Conservation (phyloP, 805 yeast species). For the Cyberlindnera maclurae region DNA sequence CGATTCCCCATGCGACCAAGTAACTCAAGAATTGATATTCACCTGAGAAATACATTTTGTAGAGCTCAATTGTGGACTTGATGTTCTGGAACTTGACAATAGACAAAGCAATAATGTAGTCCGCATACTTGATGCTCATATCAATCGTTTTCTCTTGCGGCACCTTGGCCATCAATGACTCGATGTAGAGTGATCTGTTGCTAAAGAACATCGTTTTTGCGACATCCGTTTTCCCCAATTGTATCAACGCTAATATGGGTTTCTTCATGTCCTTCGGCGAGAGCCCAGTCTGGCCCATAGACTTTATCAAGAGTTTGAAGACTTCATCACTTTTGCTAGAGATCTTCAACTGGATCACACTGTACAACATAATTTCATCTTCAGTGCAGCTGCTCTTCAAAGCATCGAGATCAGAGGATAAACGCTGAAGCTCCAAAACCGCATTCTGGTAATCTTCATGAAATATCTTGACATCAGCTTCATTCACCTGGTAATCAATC, state of each 20-base stretch:
- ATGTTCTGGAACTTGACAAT: constrained; percentile 56
- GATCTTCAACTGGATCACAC: constrained; percentile 28
- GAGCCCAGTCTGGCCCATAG: constrained; percentile 23
- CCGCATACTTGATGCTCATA: constrained; percentile 38
- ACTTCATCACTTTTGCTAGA: constrained; percentile 26
- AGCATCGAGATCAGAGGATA: constrained; percentile 25
- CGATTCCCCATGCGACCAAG: constrained; percentile 37
- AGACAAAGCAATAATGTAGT: constrained; percentile 53
- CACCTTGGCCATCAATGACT: constrained; percentile 41
- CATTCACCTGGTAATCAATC: constrained; percentile 59
- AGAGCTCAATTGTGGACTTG: constrained; percentile 49
- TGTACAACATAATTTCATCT: constrained; percentile 26
- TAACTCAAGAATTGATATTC: constrained; percentile 41
- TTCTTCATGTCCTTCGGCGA: constrained; percentile 24
- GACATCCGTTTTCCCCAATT: constrained; percentile 37
- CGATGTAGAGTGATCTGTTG: constrained; percentile 40
- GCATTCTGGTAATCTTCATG: constrained; percentile 47
- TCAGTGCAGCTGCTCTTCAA: constrained; percentile 12
- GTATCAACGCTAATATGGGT: constrained; percentile 26
- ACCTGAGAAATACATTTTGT: constrained; percentile 41
- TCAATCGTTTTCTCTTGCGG: constrained; percentile 36
- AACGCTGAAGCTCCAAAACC: constrained; percentile 26
- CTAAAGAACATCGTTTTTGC: constrained; percentile 44
- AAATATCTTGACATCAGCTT: constrained; percentile 60
- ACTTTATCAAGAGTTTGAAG: constrained; percentile 28